Evolutionary conservation across 371 early-diverging fungal species (phyloP), one percentile per base, ranked within the genome.

Genomic region (Circinella umbellata): DNA sequence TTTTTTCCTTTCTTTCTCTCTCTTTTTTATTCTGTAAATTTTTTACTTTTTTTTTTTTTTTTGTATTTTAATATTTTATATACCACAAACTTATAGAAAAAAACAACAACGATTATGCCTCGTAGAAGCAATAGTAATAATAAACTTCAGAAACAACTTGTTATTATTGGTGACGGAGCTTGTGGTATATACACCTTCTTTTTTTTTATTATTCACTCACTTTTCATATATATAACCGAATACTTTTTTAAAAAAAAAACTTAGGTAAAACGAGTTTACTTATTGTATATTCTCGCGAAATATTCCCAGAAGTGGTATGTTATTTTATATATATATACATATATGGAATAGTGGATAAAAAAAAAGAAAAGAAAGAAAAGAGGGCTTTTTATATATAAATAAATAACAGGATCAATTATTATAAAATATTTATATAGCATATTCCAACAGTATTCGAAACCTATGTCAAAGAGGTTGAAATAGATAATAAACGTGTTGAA

Each of bases 371-470:
- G 38, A 36, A 47, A 34, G 39, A 63, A 49, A 34, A 18, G 35
- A 5, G 6, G 57, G 7, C 34, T 27, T 14, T 3, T 1, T 34
- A 34, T 57, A 13, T 57, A 57, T 17, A 15, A 64, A 48, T 63
- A 20, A 27, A 38, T 20, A 37, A 27, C 27, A 2, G 27, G 27
- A 27, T 27, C 27, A 27, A 47, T 39, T 11, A 48, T 13, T 27
- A 36, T 37, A 51, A 36, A 46, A 63, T 67, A 42, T 48, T 60
- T 27, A 51, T 13, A 17, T 71, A 70, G 55, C 80, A 89, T 79
- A 80, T 80, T 20, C 89, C 90, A 11, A 90, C 90, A 4, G 86
- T 89, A 39, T 90, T 91, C 73, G 91, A 90, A 53, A 88, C 88
- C 72, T 85, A 83, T 68, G 89, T 89, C 49, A 86, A 86, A 55